Conservation (phyloP, 1,139 yeast species). For the Protomyces macrosporus region DNA sequence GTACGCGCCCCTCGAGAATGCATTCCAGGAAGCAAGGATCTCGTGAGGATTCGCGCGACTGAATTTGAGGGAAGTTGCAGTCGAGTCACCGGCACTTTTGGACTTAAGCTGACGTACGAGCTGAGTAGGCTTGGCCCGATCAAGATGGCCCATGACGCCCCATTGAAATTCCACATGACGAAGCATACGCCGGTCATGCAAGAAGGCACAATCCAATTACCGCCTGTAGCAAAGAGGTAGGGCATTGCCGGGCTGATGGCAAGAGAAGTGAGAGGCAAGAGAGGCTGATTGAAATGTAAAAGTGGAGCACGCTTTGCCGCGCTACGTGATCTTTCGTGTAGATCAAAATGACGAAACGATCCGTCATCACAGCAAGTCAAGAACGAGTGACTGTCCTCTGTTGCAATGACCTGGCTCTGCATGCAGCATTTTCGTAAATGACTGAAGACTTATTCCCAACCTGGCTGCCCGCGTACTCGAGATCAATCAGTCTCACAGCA, state of each 20-base stretch:
- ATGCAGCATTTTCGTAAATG: conserved; percentile 20
- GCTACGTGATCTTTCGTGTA: conserved; percentile 12
- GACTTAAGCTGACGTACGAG: not conserved
- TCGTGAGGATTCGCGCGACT: conserved; percentile 29
- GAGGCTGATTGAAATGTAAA: conserved; percentile 26
- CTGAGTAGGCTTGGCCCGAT: not conserved
- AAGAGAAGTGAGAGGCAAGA: conserved; percentile 29
- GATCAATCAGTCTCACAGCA: conserved; percentile 30
- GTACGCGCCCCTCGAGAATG: too few species aligned
- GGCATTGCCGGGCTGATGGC: conserved; percentile 30
- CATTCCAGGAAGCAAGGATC: conserved; percentile 31
- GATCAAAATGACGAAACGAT: conserved; percentile 31
- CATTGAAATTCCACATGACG: conserved; percentile 26
- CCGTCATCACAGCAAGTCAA: conserved; percentile 32
- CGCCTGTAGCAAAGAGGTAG: conserved; percentile 31
- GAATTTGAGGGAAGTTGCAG: conserved; percentile 27
- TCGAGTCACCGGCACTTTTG: not conserved
- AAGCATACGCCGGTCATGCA: conserved; percentile 32
- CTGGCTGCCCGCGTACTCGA: conserved; percentile 2
- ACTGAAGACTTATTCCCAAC: conserved; percentile 2
- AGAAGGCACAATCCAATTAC: conserved; percentile 29
- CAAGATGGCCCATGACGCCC: conserved; percentile 23
- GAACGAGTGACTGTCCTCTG: conserved; percentile 30
- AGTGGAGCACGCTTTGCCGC: conserved; percentile 26
- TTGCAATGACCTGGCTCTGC: conserved; percentile 31